Evolutionary conservation across 1,284 basidiomycete species (phyloP), one percentile per base, ranked within the genome.

Genomic region (Ceratobasidium papillatum): DNA sequence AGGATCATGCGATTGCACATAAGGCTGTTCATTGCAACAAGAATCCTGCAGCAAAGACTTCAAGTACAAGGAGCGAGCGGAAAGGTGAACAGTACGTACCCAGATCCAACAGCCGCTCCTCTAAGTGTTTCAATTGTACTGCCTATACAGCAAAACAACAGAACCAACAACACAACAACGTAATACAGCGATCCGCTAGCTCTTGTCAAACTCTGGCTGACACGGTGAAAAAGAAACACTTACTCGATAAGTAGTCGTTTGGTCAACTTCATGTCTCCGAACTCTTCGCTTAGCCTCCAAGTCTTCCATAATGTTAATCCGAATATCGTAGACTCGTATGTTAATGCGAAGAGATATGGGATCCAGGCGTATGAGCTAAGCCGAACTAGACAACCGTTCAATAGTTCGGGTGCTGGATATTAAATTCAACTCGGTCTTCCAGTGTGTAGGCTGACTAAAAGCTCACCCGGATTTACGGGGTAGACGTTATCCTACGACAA

Each of bases 1-100:
- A 64, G 17, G 32, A 64, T 47, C 62, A 64, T 64, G 25, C 62
- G 62, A 34, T 47, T 64, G 14, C 62, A 64, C 62, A 64, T 49
- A 19, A 64, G 11, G 62, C 62, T 64, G 25, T 47, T 64, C 27
- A 49, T 47, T 19, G 62, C 25, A 25, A 64, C 62, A 3, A 64
- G 41, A 64, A 64, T 49, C 41, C 62, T 64, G 36, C n/a, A 14
- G 3, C 25, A 4, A 11, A 30, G 32, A 34, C 1, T 32, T 32
- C 22, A 27, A 63, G 36, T 27, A 27, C 11, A 22, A n/a, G 11
- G 32, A 49, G 11, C 8, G 25, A 45, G 12, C 4, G 8, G 25
- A 17, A 30, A 34, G 7, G 3, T n/a, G 3, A n/a, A 47, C 9
- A 30, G 41, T 7, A 49, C 62, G 8, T 17, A 64, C 62, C 62